These are phyloP conservation scores for Venturia pyrina DNA, from an alignment of 2,329 filamentous ascomycete species.

Conservation along the genomic window DNA sequence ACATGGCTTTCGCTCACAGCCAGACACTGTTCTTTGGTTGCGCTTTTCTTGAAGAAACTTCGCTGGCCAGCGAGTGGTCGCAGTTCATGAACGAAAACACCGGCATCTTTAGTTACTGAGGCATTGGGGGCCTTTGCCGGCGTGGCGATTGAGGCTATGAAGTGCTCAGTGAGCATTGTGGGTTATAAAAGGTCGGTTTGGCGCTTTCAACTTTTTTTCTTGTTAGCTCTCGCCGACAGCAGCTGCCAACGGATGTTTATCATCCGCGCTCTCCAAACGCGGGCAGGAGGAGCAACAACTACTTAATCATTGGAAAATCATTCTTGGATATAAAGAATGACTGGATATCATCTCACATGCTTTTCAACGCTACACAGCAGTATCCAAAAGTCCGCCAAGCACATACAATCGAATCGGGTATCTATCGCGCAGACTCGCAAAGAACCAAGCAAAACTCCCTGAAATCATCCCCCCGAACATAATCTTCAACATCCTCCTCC, in stretches of 20 bases:
- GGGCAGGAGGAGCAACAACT: too few species aligned
- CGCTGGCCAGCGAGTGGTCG: conserved; percentile 69
- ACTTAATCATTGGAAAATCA: too few species aligned
- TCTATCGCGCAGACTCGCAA: conserved; percentile 21
- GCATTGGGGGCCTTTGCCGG: conserved; percentile 22
- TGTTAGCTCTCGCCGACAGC: too few species aligned
- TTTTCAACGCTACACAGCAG: too few species aligned
- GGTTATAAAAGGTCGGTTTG: not conserved
- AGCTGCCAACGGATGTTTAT: not conserved
- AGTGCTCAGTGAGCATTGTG: conserved; percentile 12
- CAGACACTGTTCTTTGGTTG: conserved; percentile 65
- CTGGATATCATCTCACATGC: too few species aligned
- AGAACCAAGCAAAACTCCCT: conserved; percentile 65
- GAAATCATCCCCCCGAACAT: conserved; percentile 64
- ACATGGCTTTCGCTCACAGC: conserved; percentile 74
- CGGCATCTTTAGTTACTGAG: conserved; percentile 60
- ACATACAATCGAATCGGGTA: not conserved
- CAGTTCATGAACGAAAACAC: conserved; percentile 76
- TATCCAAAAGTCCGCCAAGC: not conserved
- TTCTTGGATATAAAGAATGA: too few species aligned
- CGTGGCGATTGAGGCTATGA: conserved; percentile 6
- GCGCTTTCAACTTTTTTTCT: not conserved
- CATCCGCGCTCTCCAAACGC: not conserved
- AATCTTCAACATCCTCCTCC: conserved; percentile 64
- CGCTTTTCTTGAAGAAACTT: conserved; percentile 83